Percentiles rank a stretch among this genome's conserved stretches.
phyloP scores from a whole-genome alignment of 495 filamentous ascomycete genomes.

The Aspergillus homomorphus region DNA sequence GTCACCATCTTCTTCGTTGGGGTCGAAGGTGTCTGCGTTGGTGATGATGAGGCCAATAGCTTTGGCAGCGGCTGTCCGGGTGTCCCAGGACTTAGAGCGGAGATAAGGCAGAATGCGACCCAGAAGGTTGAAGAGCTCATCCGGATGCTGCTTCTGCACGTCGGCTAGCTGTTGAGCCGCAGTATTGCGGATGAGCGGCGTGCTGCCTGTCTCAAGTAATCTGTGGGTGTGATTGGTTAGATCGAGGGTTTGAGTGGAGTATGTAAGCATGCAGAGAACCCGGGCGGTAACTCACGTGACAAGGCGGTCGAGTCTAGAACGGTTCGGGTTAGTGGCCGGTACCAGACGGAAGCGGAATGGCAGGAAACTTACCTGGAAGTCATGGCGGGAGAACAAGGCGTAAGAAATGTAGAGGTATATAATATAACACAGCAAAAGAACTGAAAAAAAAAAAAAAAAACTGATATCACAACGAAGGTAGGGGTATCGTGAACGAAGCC shows the following conservation, averaged over 20 bases:
- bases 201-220: slow-evolving; percentile 93
- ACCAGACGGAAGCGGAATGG: slow-evolving; percentile 31
- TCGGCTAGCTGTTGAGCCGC: slow-evolving; percentile 95
- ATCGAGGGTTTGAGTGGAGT: not conserved
- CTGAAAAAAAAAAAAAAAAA: slow-evolving; percentile 4
- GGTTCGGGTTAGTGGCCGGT: slow-evolving; percentile 36
- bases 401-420: slow-evolving; percentile 13
- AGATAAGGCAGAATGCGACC: slow-evolving; percentile 93
- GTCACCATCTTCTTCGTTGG: slow-evolving; percentile 64
- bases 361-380: slow-evolving; percentile 49
- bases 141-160: slow-evolving; percentile 95
- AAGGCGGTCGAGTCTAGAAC: slow-evolving; percentile 76
- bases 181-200: slow-evolving; percentile 88
- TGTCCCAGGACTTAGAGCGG: slow-evolving; percentile 92
- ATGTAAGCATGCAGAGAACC: slow-evolving; percentile 22
- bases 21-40: slow-evolving; percentile 83
- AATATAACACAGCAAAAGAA: slow-evolving; percentile 12
- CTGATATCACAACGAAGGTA: slow-evolving; percentile 15
- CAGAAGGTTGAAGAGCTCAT: slow-evolving; percentile 95
- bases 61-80: slow-evolving; percentile 82
- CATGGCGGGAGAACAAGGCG: slow-evolving; percentile 39
- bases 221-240: slow-evolving; percentile 49
- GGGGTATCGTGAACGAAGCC: slow-evolving; percentile 13
- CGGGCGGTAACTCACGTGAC: slow-evolving; percentile 73
- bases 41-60: slow-evolving; percentile 90